Percentiles rank a stretch among this genome's conserved stretches.
Conservation (phyloP, 169 alveolate species). For the Cryptosporidium muris region DNA sequence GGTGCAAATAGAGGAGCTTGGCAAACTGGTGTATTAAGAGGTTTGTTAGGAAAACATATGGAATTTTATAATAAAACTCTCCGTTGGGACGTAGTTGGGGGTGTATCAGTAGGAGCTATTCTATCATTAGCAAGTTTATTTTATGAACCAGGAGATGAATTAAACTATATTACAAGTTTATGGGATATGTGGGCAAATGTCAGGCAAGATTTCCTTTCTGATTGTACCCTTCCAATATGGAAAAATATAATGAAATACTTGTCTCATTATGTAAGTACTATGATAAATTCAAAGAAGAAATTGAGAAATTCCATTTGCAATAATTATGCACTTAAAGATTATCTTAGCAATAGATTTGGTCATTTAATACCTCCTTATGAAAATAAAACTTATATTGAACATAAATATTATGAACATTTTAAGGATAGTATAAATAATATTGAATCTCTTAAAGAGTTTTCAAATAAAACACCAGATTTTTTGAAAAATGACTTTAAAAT, state of each 20-base stretch:
- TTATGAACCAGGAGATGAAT: slow-evolving; percentile 69
- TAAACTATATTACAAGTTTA: slow-evolving; percentile 8
- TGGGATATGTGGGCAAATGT: slow-evolving; percentile 61
- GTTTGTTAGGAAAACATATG: slow-evolving; percentile 39
- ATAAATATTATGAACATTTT: slow-evolving; percentile 2
- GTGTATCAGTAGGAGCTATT: slow-evolving; percentile 56
- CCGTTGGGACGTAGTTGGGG: slow-evolving; percentile 68
- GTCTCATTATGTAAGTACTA: slow-evolving; percentile 43
- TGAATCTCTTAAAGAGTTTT: neutral
- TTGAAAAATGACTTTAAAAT: slow-evolving; percentile 6
- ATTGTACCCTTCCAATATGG: slow-evolving; percentile 66
- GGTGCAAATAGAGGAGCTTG: slow-evolving; percentile 72
- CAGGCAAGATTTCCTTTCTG: slow-evolving; percentile 64
- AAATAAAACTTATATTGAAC: slow-evolving; percentile 32
- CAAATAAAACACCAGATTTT: too few relatives aligned
- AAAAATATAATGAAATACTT: slow-evolving; percentile 27
- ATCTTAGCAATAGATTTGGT: slow-evolving; percentile 53
- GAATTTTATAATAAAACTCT: slow-evolving; percentile 42
- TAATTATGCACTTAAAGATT: slow-evolving; percentile 22
- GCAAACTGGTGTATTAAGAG: slow-evolving; percentile 69
- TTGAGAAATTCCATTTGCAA: slow-evolving; percentile 51
- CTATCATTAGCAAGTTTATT: slow-evolving; percentile 66
- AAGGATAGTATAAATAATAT: neutral
- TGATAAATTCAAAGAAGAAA: slow-evolving; percentile 22
- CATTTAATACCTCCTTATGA: slow-evolving; percentile 43